Percentiles rank a stretch among this genome's conserved stretches.
phyloP scores from a whole-genome alignment of 345 rosid species.

The Salix suchowensis region DNA sequence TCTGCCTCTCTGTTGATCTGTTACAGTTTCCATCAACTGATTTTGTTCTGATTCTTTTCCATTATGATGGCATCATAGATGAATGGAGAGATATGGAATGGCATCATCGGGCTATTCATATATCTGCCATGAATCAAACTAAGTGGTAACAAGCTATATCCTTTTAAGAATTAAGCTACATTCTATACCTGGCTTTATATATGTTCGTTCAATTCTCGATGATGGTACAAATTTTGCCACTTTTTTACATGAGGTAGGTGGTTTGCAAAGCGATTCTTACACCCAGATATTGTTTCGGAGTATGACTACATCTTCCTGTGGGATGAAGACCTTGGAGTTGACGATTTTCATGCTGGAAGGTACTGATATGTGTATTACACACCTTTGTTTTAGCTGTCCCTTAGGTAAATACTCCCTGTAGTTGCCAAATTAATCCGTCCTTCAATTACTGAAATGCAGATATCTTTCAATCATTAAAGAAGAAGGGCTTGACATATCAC shows the following conservation, averaged over 20 bases:
- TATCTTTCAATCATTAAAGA: slow-evolving; percentile 58
- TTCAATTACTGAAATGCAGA: slow-evolving; percentile 30
- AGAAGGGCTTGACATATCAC: slow-evolving; percentile 83
- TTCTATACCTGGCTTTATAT: not conserved
- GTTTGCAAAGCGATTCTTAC: slow-evolving; percentile 82
- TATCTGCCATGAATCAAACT: slow-evolving; percentile 69
- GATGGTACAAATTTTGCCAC: not conserved
- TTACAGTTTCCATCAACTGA: slow-evolving; percentile 55
- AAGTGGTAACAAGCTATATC: slow-evolving; percentile 50
- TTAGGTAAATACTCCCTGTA: no score
- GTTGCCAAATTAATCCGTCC: not conserved
- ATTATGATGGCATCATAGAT: slow-evolving; percentile 69
- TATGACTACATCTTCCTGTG: slow-evolving; percentile 54
- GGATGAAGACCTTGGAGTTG: slow-evolving; percentile 64
- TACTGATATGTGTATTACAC: not conserved
- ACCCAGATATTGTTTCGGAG: slow-evolving; percentile 51
- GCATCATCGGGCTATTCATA: slow-evolving; percentile 57
- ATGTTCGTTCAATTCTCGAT: not conserved
- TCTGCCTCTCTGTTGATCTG: not conserved
- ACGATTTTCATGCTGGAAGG: slow-evolving; percentile 46
- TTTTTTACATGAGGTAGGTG: slow-evolving; percentile 44
- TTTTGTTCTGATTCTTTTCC: slow-evolving; percentile 71
- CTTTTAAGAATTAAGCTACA: no score
- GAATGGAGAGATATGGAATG: slow-evolving; percentile 67
- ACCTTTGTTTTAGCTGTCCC: no score